These are phyloP conservation scores for Globisporangium okanoganense DNA, from an alignment of 352 stramenopile species.

Conservation along the genomic window DNA sequence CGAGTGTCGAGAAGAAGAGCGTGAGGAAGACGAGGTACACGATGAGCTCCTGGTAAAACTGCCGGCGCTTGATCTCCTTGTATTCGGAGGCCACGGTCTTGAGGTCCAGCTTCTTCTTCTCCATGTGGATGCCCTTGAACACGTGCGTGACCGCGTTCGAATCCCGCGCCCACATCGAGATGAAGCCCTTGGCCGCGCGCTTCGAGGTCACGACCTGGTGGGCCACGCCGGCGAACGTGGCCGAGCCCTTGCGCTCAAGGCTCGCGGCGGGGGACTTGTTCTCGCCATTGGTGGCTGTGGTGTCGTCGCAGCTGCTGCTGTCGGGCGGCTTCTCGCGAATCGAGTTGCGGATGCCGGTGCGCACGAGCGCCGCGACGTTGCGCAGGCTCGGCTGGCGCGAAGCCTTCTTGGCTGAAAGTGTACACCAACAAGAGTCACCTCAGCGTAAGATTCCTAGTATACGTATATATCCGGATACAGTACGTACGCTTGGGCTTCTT, in stretches of 20 bases:
- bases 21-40: conserved; percentile 79
- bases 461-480: not conserved
- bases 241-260: conserved; percentile 20
- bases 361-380: conserved; percentile 62
- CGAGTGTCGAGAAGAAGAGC: conserved; percentile 76
- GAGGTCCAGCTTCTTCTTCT: conserved; percentile 88
- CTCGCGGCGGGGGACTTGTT: not conserved
- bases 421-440: not conserved
- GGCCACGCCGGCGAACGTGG: conserved; percentile 69
- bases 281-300: not conserved
- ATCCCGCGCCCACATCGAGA: conserved; percentile 72
- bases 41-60: conserved; percentile 88
- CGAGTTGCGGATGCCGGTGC: conserved; percentile 52
- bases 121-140: conserved; percentile 85
- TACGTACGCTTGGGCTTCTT: conserved; percentile 15
- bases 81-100: conserved; percentile 72
- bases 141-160: conserved; percentile 42
- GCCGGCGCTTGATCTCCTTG: conserved; percentile 82
- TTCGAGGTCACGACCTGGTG: conserved; percentile 69
- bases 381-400: conserved; percentile 43
- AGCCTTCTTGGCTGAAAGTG: conserved; percentile 23
- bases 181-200: conserved; percentile 63
- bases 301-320: not conserved
- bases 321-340: conserved; percentile 8
- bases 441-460: not conserved